Percentiles rank a stretch among this genome's conserved stretches.
Conservation (phyloP, 495 filamentous ascomycete genomes). For the Xylaria flabelliformis region DNA sequence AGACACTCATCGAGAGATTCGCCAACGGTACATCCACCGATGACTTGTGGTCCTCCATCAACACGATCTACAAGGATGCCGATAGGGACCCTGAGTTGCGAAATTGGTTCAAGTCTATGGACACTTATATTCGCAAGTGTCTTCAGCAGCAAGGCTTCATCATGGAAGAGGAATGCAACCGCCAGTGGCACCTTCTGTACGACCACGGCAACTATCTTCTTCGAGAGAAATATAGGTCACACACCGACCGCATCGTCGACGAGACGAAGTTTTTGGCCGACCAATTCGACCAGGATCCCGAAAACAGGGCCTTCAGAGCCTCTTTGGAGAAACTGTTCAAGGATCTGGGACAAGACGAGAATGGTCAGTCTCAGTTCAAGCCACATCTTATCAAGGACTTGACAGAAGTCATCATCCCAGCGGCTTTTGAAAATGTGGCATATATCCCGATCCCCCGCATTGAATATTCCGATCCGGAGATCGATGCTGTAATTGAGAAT, state of each 20-base stretch:
- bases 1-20: conserved; percentile 92
- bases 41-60: conserved; percentile 84
- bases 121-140: conserved; percentile 80
- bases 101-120: conserved; percentile 83
- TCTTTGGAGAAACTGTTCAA: conserved; percentile 85
- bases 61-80: conserved; percentile 88
- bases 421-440: conserved; percentile 81
- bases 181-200: conserved; percentile 83
- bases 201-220: conserved; percentile 89
- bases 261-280: conserved; percentile 88
- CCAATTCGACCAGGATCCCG: conserved; percentile 86
- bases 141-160: conserved; percentile 90
- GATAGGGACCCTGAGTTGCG: conserved; percentile 87
- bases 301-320: conserved; percentile 79
- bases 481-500: conserved; percentile 93
- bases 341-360: conserved; percentile 79
- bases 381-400: conserved; percentile 89
- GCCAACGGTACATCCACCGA: conserved; percentile 91
- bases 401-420: conserved; percentile 84
- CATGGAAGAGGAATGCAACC: conserved; percentile 79
- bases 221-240: conserved; percentile 82
- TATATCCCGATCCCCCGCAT: conserved; percentile 95
- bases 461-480: conserved; percentile 83
- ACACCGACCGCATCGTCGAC: conserved; percentile 86
- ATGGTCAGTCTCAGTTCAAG: conserved; percentile 89